These are phyloP conservation scores for Aquilaria agallochum DNA, from an alignment of 441 rosid genomes.

Conservation along the genomic window DNA sequence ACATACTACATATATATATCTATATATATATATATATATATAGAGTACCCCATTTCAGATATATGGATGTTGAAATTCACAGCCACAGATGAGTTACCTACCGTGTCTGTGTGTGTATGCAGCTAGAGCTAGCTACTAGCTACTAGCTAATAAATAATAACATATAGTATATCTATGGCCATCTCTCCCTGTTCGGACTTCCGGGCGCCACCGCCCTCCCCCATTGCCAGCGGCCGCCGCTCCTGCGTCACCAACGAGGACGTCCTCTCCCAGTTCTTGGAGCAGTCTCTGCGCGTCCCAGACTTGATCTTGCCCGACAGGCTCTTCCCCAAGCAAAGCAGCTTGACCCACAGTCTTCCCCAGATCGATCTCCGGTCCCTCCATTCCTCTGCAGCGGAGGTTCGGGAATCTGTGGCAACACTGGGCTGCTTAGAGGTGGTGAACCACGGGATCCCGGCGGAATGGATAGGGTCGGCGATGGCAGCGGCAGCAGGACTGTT, in stretches of 20 bases:
- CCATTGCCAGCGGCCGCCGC: conserved; percentile 61
- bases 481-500: conserved; percentile 39
- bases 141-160: too few relatives aligned
- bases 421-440: conserved; percentile 80
- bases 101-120: too few relatives aligned
- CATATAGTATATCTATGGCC: conserved; percentile 22
- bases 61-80: too few relatives aligned
- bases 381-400: conserved; percentile 19
- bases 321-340: conserved; percentile 62
- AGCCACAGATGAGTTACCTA: too few relatives aligned
- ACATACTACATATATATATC: too few relatives aligned
- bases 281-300: conserved; percentile 70
- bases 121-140: too few relatives aligned
- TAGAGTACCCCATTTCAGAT: too few relatives aligned
- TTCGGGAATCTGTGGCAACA: conserved; percentile 48
- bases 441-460: conserved; percentile 51
- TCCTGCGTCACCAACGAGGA: conserved; percentile 73
- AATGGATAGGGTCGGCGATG: conserved; percentile 27
- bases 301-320: conserved; percentile 75
- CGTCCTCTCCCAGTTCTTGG: conserved; percentile 69
- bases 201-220: conserved; percentile 92
- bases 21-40: too few relatives aligned
- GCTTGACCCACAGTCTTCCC: conserved; percentile 52
- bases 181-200: conserved; percentile 53
- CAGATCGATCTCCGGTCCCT: conserved; percentile 46